Evolutionary conservation across 352 stramenopile species (phyloP), one percentile per base, ranked within the genome.

Genomic region (Pythium rhizo-oryzae): DNA sequence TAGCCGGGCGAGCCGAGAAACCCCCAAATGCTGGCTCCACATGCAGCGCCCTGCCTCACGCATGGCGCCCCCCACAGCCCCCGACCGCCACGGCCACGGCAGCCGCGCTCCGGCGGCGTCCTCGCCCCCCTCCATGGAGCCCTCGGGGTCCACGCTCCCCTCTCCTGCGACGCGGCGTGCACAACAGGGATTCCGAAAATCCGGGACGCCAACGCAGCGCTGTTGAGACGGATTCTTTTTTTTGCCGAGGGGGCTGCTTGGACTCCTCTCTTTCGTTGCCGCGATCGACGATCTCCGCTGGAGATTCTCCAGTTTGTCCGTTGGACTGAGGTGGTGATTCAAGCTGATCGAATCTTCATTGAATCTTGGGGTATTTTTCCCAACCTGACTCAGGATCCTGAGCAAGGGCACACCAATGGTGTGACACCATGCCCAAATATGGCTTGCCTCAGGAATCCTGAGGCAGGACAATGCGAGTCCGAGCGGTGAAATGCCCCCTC

Each of bases 381-480:
- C n/a, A n/a, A n/a, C n/a, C n/a, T n/a, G n/a, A n/a, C n/a, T 33
- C 28, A n/a, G n/a, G n/a, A n/a, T 59, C 33, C 53, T 59, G 53
- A 59, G 53, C 30, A 25, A 33, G 53, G 53, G 16, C 19, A 21
- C 19, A 12, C 18, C 30, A 8, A 33, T 33, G 28, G 18, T n/a
- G n/a, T n/a, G n/a, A n/a, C n/a, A n/a, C n/a, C n/a, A n/a, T n/a
- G n/a, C 28, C 53, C 53, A 39, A 59, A 47, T 33, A 47, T 59
- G 53, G 53, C 53, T 59, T 33, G 53, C 51, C 51, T 58, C 51
- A 58, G 25, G 25, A 41, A 25, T 30, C 25, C 51, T 55, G 49
- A 55, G 49, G 8, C 49, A 35, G 24, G 49, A 35, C n/a, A 19
- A 43, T 58, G 16, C 2, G 28, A 33, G 25, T 23, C 15, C 25